phyloP scores from a whole-genome alignment of 768 basidiomycete genomes.

The Suillus occidentalis region DNA sequence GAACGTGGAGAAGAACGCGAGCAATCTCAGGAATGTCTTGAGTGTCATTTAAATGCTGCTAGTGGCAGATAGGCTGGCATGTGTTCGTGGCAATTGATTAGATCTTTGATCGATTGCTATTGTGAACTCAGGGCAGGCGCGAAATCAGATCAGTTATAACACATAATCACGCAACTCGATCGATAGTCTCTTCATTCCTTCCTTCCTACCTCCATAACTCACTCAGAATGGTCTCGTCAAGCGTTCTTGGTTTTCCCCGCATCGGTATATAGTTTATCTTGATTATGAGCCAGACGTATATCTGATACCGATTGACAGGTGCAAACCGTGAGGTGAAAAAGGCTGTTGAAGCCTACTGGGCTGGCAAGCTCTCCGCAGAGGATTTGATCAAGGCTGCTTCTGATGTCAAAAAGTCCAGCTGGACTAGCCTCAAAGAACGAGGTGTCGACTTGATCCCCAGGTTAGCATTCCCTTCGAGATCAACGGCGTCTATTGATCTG shows the following conservation, averaged over 20 bases:
- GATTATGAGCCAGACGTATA: neutral
- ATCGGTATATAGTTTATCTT: constrained; percentile 53
- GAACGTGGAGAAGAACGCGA: neutral
- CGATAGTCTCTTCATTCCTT: constrained; percentile 12
- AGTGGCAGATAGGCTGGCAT: neutral
- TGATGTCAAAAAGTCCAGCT: constrained; percentile 85
- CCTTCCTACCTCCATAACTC: constrained; percentile 18
- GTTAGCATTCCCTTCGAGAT: constrained; percentile 42
- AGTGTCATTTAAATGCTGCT: too few species aligned
- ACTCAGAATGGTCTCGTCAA: constrained; percentile 68
- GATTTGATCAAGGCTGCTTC: constrained; percentile 87
- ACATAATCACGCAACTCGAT: constrained; percentile 28
- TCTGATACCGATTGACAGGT: constrained; percentile 45
- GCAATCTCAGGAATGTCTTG: neutral
- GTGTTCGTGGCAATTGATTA: constrained; percentile 17
- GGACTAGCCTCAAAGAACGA: constrained; percentile 79
- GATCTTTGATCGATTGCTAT: constrained; percentile 14
- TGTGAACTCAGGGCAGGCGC: constrained; percentile 35
- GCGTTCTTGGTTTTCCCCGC: constrained; percentile 91
- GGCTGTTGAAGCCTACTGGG: constrained; percentile 99
- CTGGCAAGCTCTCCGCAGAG: constrained; percentile 82
- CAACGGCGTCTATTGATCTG: constrained; percentile 16
- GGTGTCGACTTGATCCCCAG: constrained; percentile 92
- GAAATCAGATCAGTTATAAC: constrained; percentile 6
- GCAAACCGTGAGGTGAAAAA: constrained; percentile 96